These are phyloP conservation scores for Alternaria gaisen DNA, from an alignment of 2,329 filamentous ascomycete genomes.

Conservation along the genomic window DNA sequence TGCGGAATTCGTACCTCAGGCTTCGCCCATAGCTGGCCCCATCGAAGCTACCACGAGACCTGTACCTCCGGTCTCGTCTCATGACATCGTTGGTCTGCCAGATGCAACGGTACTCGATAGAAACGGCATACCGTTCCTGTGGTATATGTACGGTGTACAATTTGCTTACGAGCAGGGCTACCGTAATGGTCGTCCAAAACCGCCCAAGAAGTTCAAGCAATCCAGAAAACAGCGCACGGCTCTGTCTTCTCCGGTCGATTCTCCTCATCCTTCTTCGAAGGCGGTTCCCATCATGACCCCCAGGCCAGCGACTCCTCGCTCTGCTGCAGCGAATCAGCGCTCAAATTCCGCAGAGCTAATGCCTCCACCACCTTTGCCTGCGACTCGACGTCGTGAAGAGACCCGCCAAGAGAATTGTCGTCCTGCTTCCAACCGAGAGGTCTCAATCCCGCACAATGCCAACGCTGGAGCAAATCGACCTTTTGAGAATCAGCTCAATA, in stretches of 20 bases:
- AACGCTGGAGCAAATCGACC: neutral
- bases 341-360: slow-evolving; percentile 6
- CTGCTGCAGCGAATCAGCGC: slow-evolving; percentile 10
- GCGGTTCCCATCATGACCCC: neutral
- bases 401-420: neutral
- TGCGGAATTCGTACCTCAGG: slow-evolving; percentile 39
- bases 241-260: neutral
- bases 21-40: neutral
- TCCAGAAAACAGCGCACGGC: slow-evolving; percentile 18
- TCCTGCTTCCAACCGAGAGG: neutral
- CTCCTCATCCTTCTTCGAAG: neutral
- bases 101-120: slow-evolving; percentile 34
- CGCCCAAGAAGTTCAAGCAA: slow-evolving; percentile 29
- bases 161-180: slow-evolving; percentile 26
- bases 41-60: neutral
- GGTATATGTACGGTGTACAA: slow-evolving; percentile 42
- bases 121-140: slow-evolving; percentile 40
- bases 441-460: neutral
- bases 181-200: slow-evolving; percentile 24
- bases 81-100: slow-evolving; percentile 11
- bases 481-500: slow-evolving; percentile 27
- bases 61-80: neutral
- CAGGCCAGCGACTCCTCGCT: neutral
- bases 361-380: slow-evolving; percentile 2
- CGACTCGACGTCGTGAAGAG: neutral